A percentile compares a stretch with the other conserved stretches of the same genome.
These are phyloP conservation scores for Tolypocladium amazonense DNA, from an alignment of 2,329 filamentous ascomycete genomes.

Conservation along the genomic window DNA sequence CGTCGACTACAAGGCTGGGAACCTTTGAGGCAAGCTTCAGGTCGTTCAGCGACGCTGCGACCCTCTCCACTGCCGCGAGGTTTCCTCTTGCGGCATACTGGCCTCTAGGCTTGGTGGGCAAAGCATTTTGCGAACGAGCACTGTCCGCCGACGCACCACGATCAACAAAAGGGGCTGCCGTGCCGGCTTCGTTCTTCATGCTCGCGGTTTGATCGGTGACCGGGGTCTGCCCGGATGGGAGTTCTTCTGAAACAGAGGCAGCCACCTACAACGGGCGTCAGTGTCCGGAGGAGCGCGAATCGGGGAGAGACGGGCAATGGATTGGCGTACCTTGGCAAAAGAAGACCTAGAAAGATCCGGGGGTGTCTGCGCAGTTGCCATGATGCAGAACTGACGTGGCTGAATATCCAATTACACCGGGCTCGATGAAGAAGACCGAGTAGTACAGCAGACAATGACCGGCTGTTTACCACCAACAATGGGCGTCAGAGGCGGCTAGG, in stretches of 20 bases:
- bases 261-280: constrained; percentile 28
- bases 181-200: background rate
- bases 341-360: constrained; percentile 48
- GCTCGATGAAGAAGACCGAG: constrained; percentile 7
- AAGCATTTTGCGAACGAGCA: constrained; percentile 5
- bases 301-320: background rate
- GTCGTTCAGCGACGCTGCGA: constrained; percentile 17
- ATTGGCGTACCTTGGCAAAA: constrained; percentile 59
- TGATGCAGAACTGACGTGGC: constrained; percentile 17
- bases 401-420: constrained; percentile 10
- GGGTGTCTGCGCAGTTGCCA: constrained; percentile 37
- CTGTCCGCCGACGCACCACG: constrained; percentile 1
- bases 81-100: constrained; percentile 6
- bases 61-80: constrained; percentile 12
- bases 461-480: background rate
- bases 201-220: constrained; percentile 12
- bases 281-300: background rate
- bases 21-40: constrained; percentile 19
- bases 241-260: constrained; percentile 27
- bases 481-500: constrained; percentile 3
- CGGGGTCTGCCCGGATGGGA: constrained; percentile 3
- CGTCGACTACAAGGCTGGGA: constrained; percentile 37
- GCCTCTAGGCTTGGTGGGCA: constrained; percentile 9
- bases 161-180: constrained; percentile 5
- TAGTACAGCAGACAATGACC: constrained; percentile 6